Evolutionary conservation across 805 yeast species (phyloP).

Genomic region (Monosporozyma unispora): DNA sequence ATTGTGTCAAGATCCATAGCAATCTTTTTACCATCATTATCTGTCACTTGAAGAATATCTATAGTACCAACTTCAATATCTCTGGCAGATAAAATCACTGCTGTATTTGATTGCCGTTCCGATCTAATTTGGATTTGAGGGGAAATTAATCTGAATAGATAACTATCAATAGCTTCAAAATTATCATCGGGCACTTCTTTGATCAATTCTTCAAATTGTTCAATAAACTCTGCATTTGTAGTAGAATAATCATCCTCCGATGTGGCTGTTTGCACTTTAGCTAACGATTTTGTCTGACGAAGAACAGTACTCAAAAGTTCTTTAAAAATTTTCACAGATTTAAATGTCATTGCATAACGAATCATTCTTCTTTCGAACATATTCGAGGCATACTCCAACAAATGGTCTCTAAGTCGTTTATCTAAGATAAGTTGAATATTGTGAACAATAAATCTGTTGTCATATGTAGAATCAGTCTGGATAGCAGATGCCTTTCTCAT

Average conservation of each 20-base stretch:
- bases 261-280: constrained; percentile 3
- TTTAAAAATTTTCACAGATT: constrained; percentile 42
- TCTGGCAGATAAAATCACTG: constrained; percentile 45
- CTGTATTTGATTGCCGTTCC: constrained; percentile 37
- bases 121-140: constrained; percentile 55
- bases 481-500: constrained; percentile 25
- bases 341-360: constrained; percentile 38
- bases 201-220: constrained; percentile 40
- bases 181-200: constrained; percentile 33
- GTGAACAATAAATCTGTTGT: constrained; percentile 51
- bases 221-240: constrained; percentile 30
- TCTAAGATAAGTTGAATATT: constrained; percentile 49
- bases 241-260: constrained; percentile 17
- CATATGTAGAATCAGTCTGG: constrained; percentile 32
- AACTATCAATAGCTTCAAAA: constrained; percentile 40
- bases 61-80: constrained; percentile 51
- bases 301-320: constrained; percentile 27
- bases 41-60: constrained; percentile 34
- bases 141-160: constrained; percentile 44
- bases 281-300: constrained; percentile 11
- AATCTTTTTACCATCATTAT: constrained; percentile 21
- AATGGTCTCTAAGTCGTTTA: constrained; percentile 39
- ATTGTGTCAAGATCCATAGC: constrained; percentile 29
- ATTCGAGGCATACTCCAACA: constrained; percentile 39
- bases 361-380: constrained; percentile 37